A percentile compares a stretch with the other conserved stretches of the same genome.
Conservation (phyloP, 2,329 filamentous ascomycete genomes). For the Aspergillus chevalieri region DNA sequence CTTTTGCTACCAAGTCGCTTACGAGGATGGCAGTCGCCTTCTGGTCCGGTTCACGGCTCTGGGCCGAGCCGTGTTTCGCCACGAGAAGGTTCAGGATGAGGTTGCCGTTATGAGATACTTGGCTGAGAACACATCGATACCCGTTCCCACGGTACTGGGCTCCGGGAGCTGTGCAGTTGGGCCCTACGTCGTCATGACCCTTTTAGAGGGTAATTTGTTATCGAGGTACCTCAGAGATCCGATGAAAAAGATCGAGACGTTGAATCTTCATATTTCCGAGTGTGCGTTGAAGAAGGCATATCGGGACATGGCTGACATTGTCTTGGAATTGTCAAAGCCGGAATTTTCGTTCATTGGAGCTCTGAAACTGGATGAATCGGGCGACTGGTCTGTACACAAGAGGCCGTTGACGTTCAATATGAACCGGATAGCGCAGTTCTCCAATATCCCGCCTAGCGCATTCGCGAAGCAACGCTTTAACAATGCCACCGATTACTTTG, state of each 20-base stretch:
- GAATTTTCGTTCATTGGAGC: conserved; percentile 21
- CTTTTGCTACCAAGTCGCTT: conserved; percentile 25
- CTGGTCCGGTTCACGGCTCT: conserved; percentile 20
- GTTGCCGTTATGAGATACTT: conserved; percentile 7
- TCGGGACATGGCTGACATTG: conserved; percentile 18
- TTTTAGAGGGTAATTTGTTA: conserved; percentile 20
- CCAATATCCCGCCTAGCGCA: conserved; percentile 11
- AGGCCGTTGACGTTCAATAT: conserved; percentile 21
- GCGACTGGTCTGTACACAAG: conserved; percentile 10
- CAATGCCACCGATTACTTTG: conserved; percentile 22
- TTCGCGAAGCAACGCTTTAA: conserved; percentile 13
- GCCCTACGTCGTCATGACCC: conserved; percentile 21
- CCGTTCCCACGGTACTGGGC: conserved; percentile 10
- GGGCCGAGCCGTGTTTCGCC: conserved; percentile 13
- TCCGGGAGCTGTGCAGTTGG: conserved; percentile 15
- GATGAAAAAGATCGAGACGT: conserved; percentile 6
- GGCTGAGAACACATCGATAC: conserved; percentile 5
- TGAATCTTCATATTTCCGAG: conserved; percentile 12
- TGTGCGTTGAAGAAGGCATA: conserved; percentile 18
- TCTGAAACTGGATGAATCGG: conserved; percentile 9
- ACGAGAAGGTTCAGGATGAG: conserved; percentile 20
- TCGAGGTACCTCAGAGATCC: conserved; percentile 17
- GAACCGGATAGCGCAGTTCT: conserved; percentile 22
- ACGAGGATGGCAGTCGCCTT: conserved; percentile 16
- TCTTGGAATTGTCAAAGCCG: conserved; percentile 21